Base-by-base conservation (phyloP, 176 grass and related monocot species). In the Elaeis guineensis region DNA sequence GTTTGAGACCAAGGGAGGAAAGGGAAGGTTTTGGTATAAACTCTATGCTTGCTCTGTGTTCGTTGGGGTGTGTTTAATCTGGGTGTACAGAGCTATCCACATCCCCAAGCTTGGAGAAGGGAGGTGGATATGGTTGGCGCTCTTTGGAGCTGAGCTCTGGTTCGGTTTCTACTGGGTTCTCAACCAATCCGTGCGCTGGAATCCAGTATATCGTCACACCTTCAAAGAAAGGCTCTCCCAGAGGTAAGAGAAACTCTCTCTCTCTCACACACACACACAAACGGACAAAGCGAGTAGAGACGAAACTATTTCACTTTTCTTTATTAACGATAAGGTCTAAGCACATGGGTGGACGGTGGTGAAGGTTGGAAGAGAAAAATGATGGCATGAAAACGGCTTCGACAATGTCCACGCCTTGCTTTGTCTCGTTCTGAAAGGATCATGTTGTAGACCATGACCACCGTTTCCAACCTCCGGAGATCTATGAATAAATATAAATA, bases 161-260 rank as follows among this genome's bases (percentile, higher is more conserved):
- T 89, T 77, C 61, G n/a, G 60, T 17, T 74, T 85, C 30, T 95
- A 89, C 78, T 89, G 89, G 89, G 69, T 85, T 56, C 17, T 95
- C 55, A 80, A 78, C 19, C 89, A 85, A 64, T 85, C 89, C 3
- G 78, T 80, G 30, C 78, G 85, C 6, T 89, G 85, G 90, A 64
- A 80, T 32, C 82, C 76, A 25, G 17, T 74, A 25, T 69, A 69
- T 58, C 81, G 76, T 64, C 75, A 25, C 65, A 62, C 78, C 57
- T 86, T 70, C 79, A 69, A 18, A 8, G 82, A 89, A 51, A 75
- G 64, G 71, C 85, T 95, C 66, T 57, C 82, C 17, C 59, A 69
- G 52, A 95, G 89, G 89, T 95, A 44, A 44, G 35, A 44, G 35
- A 44, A 15, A 4, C 25, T n/a, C 9, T 55, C 44, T 5, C 17